These are phyloP conservation scores for Dianthus caryophyllus DNA, from an alignment of 148 eudicot species.

Conservation along the genomic window DNA sequence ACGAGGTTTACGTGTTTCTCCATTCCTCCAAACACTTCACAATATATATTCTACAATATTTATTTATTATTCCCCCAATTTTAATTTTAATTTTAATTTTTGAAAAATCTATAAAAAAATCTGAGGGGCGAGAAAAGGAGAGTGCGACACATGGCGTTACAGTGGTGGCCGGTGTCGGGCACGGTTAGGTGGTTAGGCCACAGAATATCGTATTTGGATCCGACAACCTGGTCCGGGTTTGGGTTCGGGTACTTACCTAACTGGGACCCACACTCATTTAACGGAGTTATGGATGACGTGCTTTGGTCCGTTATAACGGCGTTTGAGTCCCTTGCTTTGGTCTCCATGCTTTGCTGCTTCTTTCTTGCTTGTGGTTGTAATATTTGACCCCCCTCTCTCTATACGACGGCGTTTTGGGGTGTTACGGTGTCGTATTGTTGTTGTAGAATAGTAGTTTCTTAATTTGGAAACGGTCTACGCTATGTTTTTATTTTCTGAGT, in stretches of 20 bases:
- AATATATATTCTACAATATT: too few relatives aligned
- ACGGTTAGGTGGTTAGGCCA: conserved; percentile 28
- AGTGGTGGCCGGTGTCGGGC: conserved; percentile 23
- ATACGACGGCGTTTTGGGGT: conserved; percentile 11
- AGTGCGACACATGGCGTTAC: conserved; percentile 19
- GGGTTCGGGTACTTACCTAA: neutral
- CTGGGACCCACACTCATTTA: conserved; percentile 29
- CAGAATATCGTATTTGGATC: conserved; percentile 21
- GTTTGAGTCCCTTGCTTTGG: conserved; percentile 43
- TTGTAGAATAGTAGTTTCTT: neutral
- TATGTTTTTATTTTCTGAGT: neutral
- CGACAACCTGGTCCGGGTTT: conserved; percentile 10
- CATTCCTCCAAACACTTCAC: neutral
- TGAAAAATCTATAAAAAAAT: too few relatives aligned
- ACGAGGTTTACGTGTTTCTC: neutral
- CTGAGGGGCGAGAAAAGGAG: too few relatives aligned
- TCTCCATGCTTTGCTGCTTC: conserved; percentile 45
- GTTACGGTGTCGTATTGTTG: neutral
- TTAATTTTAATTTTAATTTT: too few relatives aligned
- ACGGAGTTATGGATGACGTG: conserved; percentile 31
- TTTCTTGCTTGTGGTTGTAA: conserved; percentile 45
- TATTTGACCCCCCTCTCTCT: conserved; percentile 7
- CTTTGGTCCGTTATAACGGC: conserved; percentile 42
- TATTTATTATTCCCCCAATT: too few relatives aligned
- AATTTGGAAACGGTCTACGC: neutral